phyloP scores from a whole-genome alignment of 164 flowering plant species.

The Sedum album region DNA sequence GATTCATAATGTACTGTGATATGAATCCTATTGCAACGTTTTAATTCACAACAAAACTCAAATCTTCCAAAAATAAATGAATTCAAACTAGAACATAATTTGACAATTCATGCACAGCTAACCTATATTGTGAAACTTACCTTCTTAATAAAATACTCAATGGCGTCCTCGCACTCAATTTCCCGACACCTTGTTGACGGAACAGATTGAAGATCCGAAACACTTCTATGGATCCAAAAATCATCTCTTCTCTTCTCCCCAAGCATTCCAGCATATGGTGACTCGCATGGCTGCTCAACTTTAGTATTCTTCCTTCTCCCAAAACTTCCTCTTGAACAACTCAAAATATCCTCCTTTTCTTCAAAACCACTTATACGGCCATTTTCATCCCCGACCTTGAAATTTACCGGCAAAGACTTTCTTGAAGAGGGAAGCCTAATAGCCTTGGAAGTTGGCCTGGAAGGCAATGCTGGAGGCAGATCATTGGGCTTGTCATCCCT shows the following conservation, averaged over 20 bases:
- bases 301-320: constrained; percentile 40
- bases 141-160: constrained; percentile 64
- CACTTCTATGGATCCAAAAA: constrained; percentile 11
- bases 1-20: not conserved
- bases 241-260: constrained; percentile 10
- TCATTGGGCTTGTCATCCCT: constrained; percentile 60
- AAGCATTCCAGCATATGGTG: constrained; percentile 28
- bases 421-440: constrained; percentile 49
- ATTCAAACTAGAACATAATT: not conserved
- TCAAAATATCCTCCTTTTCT: constrained; percentile 28
- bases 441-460: constrained; percentile 63
- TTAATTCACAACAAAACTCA: not conserved
- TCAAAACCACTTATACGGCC: constrained; percentile 12
- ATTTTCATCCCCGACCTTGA: constrained; percentile 28
- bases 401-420: constrained; percentile 43
- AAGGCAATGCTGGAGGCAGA: constrained; percentile 77
- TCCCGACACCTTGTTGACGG: constrained; percentile 19
- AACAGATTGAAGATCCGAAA: constrained; percentile 13
- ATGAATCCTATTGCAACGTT: not conserved
- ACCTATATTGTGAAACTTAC: constrained; percentile 21
- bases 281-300: constrained; percentile 29
- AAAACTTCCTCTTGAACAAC: constrained; percentile 21
- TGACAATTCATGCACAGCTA: not conserved
- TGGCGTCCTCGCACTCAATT: constrained; percentile 38
- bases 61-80: not conserved